Base-by-base conservation (phyloP, 257 asterid species). In the Pogostemon cablin region DNA sequence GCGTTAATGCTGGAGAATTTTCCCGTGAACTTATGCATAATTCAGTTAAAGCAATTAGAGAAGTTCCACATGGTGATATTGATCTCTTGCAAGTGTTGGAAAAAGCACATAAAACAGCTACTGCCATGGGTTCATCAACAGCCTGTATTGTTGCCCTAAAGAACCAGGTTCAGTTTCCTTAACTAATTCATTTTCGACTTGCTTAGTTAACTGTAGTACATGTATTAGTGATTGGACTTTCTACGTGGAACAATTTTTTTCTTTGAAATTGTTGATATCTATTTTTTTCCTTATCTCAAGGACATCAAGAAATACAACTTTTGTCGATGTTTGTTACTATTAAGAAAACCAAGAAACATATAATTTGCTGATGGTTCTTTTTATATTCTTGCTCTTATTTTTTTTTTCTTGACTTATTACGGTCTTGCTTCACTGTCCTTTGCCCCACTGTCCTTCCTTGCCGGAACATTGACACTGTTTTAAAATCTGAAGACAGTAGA, bases 51-150 rank as follows among this genome's bases (percentile, higher is more conserved):
- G 96, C 92, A 4, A 82, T 92, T 76, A 76, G 64, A 77, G 81
- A 81, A 68, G 79, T 52, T 25, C 81, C 85, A 12, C 48, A 68
- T 9, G 81, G 77, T 34, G 84, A 78, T 38, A 69, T 92, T 52
- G 93, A 85, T 69, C 96, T 89, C 6, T 71, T 86, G 69, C 72
- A 50, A 6, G 96, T 92, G 58, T 75, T 92, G 85, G 87, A 86
- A 77, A 90, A 88, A 73, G 96, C 98, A 8, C 84, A 92, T 73
- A 74, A 84, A 4, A 39, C 37, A 52, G 90, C 98, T 70, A 82
- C 76, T 43, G 85, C 88, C 41, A 72, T 72, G 86, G 98, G 98
- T 76, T 92, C 98, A 68, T 92, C 98, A 5, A 92, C 98, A 20
- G 98, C 98, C 52, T 86, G 95, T 82, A 90, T 92, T 56, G 82